Evolutionary conservation across 2,329 filamentous ascomycete genomes (phyloP), one percentile per base, ranked within the genome.

Genomic region (Ceratocystiopsis minuta): DNA sequence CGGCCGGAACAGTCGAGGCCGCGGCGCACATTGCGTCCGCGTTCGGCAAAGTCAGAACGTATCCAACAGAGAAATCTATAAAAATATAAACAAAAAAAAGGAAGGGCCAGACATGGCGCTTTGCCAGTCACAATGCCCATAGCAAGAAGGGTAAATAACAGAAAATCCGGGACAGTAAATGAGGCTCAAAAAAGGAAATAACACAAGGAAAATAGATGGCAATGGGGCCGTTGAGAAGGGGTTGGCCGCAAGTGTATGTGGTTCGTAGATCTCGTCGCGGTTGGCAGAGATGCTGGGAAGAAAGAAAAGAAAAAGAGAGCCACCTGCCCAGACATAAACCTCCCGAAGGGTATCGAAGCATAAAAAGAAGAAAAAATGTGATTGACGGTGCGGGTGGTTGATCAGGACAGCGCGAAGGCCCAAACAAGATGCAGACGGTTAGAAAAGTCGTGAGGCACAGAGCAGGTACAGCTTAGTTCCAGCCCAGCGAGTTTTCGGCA

Each of bases 401-500:
- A 28, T 28, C 24, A 28, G 11, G 24, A 28, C 24, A 28, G 24
- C 24, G 7, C 24, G 2, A 6, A 10, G 24, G 4, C 24, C 4
- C 24, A 28, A 10, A 28, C 24, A 6, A 28, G 5, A 28, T 10
- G 11, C 24, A 28, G 24, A 16, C 33, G 13, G 33, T 12, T 14
- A 10, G 33, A 13, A 13, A 15, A 6, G 33, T 28, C 24, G 11
- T 28, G 24, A 28, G 17, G 39, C 38, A 33, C 3, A 32, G 43
- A 40, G 39, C 33, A 16, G 35, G 3, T 14, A 28, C 43, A 16
- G 51, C 18, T 75, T 70, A 95, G 66, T 92, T 93, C 87, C 87
- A 95, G 53, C 87, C 87, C 50, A 95, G 72, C 40, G 85, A 93
- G 69, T 95, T 95, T 66, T 92, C 86, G 4, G 86, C 80, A 59